Base-by-base conservation (phyloP, 1,284 basidiomycete species). In the Lignosus rhinocerotis region DNA sequence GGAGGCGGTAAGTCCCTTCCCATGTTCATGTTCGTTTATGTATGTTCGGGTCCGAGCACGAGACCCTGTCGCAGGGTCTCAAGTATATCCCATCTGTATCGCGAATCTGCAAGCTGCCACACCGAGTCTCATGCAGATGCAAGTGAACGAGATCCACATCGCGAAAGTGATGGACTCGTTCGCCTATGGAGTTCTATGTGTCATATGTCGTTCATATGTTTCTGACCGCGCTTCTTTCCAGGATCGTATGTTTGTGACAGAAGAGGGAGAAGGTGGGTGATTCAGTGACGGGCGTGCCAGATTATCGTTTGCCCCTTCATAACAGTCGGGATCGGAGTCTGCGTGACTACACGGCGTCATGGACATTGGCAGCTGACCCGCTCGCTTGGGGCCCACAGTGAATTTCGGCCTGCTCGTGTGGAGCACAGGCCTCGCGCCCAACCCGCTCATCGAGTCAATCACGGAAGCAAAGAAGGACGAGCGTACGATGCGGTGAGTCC, bases 341-440 rank as follows among this genome's bases (percentile, higher is more conserved):
- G 25, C 25, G 25, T 25, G 25, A 11, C 36, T n/a, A 39, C 41
- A 11, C 21, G 43, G n/a, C 11, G 19, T 30, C 8, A 8, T 16
- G 11, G 6, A 30, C 17, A 30, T 10, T 11, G 21, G 17, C 43
- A 45, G 25, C 52, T 66, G 58, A 60, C 38, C 30, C 25, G 5
- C 21, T 17, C 51, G 45, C 42, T 0, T 46, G 53, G 11, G 34
- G 34, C 44, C 31, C 17, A 30, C 51, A 90, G 89, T 92, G 30
- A 86, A 85, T 12, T 92, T 88, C 69, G 93, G 93, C 14, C 76
- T 94, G 39, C 80, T 93, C 6, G 92, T 96, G 17, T 94, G 93
- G 94, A 88, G 86, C 64, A 94, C 93, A 5, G 92, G 92, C 2
- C 78, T 95, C 8, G 82, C 90, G 9, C 84, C 90, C 3, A 94